phyloP scores from a whole-genome alignment of 768 basidiomycete species.

The Porpolomopsis calyptriformis region DNA sequence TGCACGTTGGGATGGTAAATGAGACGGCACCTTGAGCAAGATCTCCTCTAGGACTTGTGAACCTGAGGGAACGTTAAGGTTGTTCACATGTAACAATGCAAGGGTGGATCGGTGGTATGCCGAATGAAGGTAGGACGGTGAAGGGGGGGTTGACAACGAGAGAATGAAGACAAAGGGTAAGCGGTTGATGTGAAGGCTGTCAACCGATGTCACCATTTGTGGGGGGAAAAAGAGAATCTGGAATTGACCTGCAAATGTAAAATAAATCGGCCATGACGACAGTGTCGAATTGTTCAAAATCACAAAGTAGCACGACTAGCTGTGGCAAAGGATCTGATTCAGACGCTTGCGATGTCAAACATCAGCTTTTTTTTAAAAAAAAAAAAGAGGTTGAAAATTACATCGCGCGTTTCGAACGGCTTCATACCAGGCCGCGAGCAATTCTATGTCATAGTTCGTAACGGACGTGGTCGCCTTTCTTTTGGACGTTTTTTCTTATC shows the following conservation, averaged over 20 bases:
- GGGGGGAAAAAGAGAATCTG: no score
- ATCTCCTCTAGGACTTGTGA: conserved; percentile 40
- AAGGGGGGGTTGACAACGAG: conserved; percentile 45
- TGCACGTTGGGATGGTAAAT: no score
- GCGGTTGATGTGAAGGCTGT: conserved; percentile 40
- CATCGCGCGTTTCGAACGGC: conserved; percentile 26
- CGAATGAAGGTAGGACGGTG: conserved; percentile 46
- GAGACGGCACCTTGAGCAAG: conserved; percentile 47
- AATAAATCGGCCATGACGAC: conserved; percentile 57
- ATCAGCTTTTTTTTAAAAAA: background rate
- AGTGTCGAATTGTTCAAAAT: conserved; percentile 65
- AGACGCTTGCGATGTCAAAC: conserved; percentile 2
- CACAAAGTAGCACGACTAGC: conserved; percentile 55
- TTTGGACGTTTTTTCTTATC: conserved; percentile 29
- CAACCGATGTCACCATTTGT: background rate
- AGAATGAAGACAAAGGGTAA: conserved; percentile 61
- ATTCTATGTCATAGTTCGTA: conserved; percentile 50
- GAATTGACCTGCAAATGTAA: conserved; percentile 52
- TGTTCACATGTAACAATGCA: conserved; percentile 43
- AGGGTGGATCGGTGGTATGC: conserved; percentile 52
- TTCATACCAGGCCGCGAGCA: conserved; percentile 52
- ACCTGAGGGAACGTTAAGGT: conserved; percentile 41
- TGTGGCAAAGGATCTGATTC: conserved; percentile 18
- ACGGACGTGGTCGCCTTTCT: conserved; percentile 41
- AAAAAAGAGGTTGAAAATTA: conserved; percentile 18